These are phyloP conservation scores for Isoetes taiwanensis DNA, from an alignment of 75 land plant species.

Conservation along the genomic window DNA sequence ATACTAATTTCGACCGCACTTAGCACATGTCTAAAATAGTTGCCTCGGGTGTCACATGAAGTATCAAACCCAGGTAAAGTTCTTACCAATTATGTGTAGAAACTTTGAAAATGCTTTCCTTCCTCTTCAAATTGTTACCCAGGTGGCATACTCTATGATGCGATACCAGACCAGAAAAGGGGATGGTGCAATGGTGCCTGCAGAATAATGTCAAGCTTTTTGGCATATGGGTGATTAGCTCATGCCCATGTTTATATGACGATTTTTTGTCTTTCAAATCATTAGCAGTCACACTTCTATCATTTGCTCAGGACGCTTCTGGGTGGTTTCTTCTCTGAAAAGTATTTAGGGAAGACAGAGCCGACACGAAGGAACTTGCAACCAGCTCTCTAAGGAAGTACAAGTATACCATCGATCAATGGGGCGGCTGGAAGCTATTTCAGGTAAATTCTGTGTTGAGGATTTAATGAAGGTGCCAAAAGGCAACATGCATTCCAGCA, in stretches of 20 bases:
- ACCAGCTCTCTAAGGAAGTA: slow-evolving; percentile 24
- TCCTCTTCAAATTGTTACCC: too few species aligned
- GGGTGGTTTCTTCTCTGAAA: slow-evolving; percentile 24
- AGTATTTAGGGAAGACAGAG: slow-evolving; percentile 19
- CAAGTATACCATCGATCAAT: slow-evolving; percentile 22
- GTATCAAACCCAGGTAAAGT: too few species aligned
- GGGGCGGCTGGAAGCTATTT: slow-evolving; percentile 26
- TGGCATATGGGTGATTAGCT: slow-evolving; percentile 22
- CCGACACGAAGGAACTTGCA: slow-evolving; percentile 19
- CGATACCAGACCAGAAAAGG: slow-evolving; percentile 24
- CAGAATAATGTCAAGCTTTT: slow-evolving; percentile 21
- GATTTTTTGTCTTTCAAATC: neutral
- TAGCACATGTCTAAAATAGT: slow-evolving; percentile 18
- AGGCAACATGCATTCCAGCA: neutral
- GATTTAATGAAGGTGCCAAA: neutral
- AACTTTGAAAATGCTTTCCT: too few species aligned
- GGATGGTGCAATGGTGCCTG: slow-evolving; percentile 27
- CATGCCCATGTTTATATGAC: slow-evolving; percentile 7
- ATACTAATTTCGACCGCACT: slow-evolving; percentile 27
- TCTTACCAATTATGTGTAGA: too few species aligned
- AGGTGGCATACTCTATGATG: slow-evolving; percentile 28
- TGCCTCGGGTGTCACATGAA: slow-evolving; percentile 14
- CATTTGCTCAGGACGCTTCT: slow-evolving; percentile 15
- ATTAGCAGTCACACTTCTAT: neutral
- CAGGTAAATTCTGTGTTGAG: slow-evolving; percentile 6